Conservation (phyloP, 2,329 filamentous ascomycete genomes). For the Penicillium decumbens region DNA sequence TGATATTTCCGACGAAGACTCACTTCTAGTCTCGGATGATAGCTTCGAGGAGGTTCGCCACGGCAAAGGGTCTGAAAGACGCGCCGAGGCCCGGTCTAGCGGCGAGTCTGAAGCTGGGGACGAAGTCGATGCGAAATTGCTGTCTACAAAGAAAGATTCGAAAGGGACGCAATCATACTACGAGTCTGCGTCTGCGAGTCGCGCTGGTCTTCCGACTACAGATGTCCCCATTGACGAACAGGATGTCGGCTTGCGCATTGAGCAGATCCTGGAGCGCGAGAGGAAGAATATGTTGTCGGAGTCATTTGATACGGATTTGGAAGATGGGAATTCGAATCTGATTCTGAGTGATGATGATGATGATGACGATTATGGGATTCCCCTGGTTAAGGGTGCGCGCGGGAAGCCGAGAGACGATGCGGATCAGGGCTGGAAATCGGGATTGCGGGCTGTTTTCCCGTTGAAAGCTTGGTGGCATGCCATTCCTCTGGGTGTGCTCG, state of each 20-base stretch:
- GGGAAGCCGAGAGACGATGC: background rate
- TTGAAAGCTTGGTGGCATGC: conserved; percentile 21
- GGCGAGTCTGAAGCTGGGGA: conserved; percentile 6
- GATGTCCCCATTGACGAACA: conserved; percentile 8
- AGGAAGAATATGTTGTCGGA: conserved; percentile 8
- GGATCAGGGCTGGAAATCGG: background rate
- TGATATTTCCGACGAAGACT: conserved; percentile 1
- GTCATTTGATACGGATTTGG: conserved; percentile 19
- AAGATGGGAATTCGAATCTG: conserved; percentile 14
- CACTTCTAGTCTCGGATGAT: background rate
- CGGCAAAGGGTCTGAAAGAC: background rate
- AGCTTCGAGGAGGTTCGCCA: background rate
- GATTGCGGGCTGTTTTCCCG: conserved; percentile 9
- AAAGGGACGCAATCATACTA: background rate
- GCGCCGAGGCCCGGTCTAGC: conserved; percentile 2
- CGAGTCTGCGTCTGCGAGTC: conserved; percentile 3
- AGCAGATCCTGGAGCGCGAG: conserved; percentile 14
- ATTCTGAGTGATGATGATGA: conserved; percentile 15
- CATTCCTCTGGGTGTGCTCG: conserved; percentile 5
- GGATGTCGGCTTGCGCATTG: conserved; percentile 16
- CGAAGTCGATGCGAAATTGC: conserved; percentile 15
- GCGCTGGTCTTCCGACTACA: background rate
- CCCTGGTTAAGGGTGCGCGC: conserved; percentile 5
- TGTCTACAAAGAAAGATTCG: conserved; percentile 7
- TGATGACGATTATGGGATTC: conserved; percentile 20